Evolutionary conservation across 2,329 filamentous ascomycete genomes (phyloP), one percentile per base, ranked within the genome.

Genomic region (Calonectria montana): DNA sequence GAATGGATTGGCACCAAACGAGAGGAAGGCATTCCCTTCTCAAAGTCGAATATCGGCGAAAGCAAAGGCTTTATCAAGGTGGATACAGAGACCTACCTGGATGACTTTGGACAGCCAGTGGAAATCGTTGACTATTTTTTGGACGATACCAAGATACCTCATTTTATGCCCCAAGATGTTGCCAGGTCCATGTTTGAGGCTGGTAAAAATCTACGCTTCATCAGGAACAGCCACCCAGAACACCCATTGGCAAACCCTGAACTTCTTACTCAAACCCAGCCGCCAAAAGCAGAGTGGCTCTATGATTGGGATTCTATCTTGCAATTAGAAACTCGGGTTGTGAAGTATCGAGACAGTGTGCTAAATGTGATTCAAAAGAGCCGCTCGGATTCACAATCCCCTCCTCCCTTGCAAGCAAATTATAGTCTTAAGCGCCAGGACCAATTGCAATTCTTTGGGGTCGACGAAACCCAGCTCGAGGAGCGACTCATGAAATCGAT

Each of bases 101-200:
- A 94, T 70, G 91, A 93, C 55, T 87, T 88, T 71, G 90, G 89
- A 1, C 86, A 89, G 23, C 87, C 92, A 76, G 83, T 87, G 10
- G 87, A 88, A 45, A 89, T 91, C 25, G 80, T 87, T 1, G 90
- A 93, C 73, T 94, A 90, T 75, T 83, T 90, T 7, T 87, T 96
- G 37, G 91, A 93, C 71, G 86, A 87, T 25, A 85, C 89, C 31
- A 89, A 90, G 73, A 91, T 97, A 83, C 94, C 94, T 0, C 86
- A 87, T 2, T 97, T 97, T 75, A 87, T 97, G 53, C 89, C 92
- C 0, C 81, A 86, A 6, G 94, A 97, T 69, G 89, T 96, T 75
- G 92, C 91, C 3, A 88, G 89, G 63, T 85, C 88, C 6, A 90
- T 97, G n/a, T 96, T 96, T 74, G 94, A 97, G 80, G 93, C 92